Conservation (phyloP, 2,329 filamentous ascomycete genomes). For the Fusarium nisikadoi region DNA sequence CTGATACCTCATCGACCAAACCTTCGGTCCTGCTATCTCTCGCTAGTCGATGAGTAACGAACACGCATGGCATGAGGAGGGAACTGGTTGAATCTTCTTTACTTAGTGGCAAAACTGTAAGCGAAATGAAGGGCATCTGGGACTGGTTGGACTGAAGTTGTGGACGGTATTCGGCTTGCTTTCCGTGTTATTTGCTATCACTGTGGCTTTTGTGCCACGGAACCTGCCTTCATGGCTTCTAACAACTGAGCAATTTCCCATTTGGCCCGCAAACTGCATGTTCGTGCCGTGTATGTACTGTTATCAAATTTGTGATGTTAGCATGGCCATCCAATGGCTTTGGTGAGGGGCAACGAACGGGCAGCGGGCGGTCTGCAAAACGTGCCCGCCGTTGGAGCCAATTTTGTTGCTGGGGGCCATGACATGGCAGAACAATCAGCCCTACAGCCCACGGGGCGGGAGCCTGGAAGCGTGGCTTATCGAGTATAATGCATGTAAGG, state of each 20-base stretch:
- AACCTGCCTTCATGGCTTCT: slow-evolving; percentile 33
- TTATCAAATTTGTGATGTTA: slow-evolving; percentile 3
- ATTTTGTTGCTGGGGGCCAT: not conserved
- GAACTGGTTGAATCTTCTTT: slow-evolving; percentile 41
- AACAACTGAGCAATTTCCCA: slow-evolving; percentile 41
- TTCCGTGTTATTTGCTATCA: slow-evolving; percentile 42
- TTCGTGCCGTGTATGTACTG: not conserved
- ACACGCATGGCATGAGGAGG: slow-evolving; percentile 29
- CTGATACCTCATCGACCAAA: slow-evolving; percentile 43
- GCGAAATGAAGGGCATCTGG: slow-evolving; percentile 45
- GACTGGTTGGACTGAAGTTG: slow-evolving; percentile 43
- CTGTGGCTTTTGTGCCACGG: slow-evolving; percentile 34
- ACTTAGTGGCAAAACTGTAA: slow-evolving; percentile 47
- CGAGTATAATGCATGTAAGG: not conserved
- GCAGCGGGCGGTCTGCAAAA: slow-evolving; percentile 30
- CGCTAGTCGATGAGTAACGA: slow-evolving; percentile 26
- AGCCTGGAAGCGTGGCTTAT: not conserved
- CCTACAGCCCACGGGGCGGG: slow-evolving; percentile 33
- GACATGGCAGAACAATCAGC: slow-evolving; percentile 29
- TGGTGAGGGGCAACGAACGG: slow-evolving; percentile 23
- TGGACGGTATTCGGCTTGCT: slow-evolving; percentile 40
- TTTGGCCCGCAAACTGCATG: slow-evolving; percentile 7
- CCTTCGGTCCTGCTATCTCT: slow-evolving; percentile 30
- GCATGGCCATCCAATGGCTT: not conserved
- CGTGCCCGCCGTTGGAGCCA: slow-evolving; percentile 13